Conservation (phyloP, 139 green algal species). For the Chlamydomonas schloesseri region DNA sequence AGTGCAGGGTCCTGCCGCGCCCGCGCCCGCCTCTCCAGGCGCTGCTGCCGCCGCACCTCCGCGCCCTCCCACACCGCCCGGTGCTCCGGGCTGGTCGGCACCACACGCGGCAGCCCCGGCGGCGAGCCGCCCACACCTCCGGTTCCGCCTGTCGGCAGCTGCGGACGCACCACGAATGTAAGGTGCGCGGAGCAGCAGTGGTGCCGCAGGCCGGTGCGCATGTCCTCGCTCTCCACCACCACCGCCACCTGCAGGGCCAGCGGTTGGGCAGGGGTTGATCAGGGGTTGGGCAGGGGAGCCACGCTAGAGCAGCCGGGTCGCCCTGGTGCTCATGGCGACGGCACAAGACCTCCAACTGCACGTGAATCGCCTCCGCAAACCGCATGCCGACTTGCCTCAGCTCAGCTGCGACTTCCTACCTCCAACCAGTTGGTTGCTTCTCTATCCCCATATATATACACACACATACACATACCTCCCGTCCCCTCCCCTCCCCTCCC, state of each 20-base stretch:
- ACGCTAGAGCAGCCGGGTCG: too few relatives aligned
- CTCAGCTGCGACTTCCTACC: too few relatives aligned
- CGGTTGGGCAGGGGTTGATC: too few relatives aligned
- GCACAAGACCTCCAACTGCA: too few relatives aligned
- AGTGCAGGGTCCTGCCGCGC: constrained; percentile 31
- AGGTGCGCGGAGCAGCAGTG: constrained; percentile 90
- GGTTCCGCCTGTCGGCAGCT: background rate
- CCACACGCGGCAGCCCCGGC: constrained; percentile 57
- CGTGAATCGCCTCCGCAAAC: too few relatives aligned
- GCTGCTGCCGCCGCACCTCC: constrained; percentile 57
- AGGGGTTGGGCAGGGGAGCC: too few relatives aligned
- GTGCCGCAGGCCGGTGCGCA: constrained; percentile 71
- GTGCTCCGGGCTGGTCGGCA: constrained; percentile 51
- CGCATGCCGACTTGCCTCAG: too few relatives aligned
- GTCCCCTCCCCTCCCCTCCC: too few relatives aligned
- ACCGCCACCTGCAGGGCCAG: constrained; percentile 68
- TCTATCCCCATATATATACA: too few relatives aligned
- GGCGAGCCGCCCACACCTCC: background rate
- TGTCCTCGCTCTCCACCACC: constrained; percentile 84
- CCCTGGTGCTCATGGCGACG: too few relatives aligned
- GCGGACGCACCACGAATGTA: constrained; percentile 74
- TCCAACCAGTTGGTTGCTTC: too few relatives aligned
- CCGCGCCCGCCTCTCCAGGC: constrained; percentile 53
- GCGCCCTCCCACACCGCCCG: constrained; percentile 63
- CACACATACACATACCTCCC: too few relatives aligned